Evolutionary conservation across 441 rosid species (phyloP).

Genomic region (Hura crepitans): DNA sequence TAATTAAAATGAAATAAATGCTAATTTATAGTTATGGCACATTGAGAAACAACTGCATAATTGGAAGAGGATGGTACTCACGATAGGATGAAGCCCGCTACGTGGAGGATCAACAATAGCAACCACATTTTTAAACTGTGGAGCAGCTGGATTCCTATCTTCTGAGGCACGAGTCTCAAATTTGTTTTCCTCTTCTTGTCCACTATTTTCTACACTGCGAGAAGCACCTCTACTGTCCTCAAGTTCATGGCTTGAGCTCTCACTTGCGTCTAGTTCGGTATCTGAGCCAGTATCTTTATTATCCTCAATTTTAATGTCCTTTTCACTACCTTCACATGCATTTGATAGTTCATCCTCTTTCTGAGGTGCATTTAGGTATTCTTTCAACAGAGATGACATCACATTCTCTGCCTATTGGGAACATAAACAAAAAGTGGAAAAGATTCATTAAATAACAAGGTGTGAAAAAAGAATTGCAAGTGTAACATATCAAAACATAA

Average conservation of each 20-base stretch:
- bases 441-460: not conserved
- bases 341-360: constrained; percentile 37
- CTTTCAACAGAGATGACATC: constrained; percentile 71
- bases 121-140: constrained; percentile 66
- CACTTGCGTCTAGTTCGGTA: constrained; percentile 25
- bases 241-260: constrained; percentile 33
- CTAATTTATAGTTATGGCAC: not conserved
- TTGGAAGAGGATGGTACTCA: constrained; percentile 30
- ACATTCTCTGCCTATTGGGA: constrained; percentile 80
- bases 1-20: not conserved
- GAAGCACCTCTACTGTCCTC: constrained; percentile 29
- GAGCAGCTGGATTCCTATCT: constrained; percentile 31
- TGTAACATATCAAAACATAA: not conserved
- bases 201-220: constrained; percentile 28
- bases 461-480: not conserved
- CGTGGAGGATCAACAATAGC: constrained; percentile 99
- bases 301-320: constrained; percentile 32
- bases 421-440: constrained; percentile 1
- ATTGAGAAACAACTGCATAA: not conserved
- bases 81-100: constrained; percentile 83
- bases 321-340: constrained; percentile 30
- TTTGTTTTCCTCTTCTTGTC: constrained; percentile 33
- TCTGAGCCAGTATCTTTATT: constrained; percentile 25
- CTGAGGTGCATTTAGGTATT: constrained; percentile 45
- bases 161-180: constrained; percentile 34